phyloP scores from a whole-genome alignment of 139 green algal species.

The Closterium sp. region DNA sequence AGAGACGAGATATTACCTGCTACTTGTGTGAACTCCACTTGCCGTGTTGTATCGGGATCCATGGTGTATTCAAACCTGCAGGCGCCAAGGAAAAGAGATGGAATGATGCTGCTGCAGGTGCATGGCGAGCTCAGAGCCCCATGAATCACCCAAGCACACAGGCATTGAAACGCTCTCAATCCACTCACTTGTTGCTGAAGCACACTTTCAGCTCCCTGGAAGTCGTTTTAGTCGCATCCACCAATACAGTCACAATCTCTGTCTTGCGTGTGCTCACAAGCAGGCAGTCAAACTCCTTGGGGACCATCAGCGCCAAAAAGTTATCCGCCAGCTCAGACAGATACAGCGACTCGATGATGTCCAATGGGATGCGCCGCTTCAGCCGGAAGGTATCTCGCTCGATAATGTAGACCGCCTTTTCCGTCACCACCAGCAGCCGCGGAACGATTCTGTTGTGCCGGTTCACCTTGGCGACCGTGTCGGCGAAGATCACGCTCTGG shows the following conservation, averaged over 20 bases:
- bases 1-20: not conserved
- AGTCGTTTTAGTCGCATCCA: conserved; percentile 33
- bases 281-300: conserved; percentile 35
- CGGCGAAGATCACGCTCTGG: conserved; percentile 29
- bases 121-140: not conserved
- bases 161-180: not conserved
- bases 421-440: conserved; percentile 32
- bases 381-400: conserved; percentile 26
- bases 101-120: not conserved
- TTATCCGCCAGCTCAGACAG: conserved; percentile 33
- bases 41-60: conserved; percentile 7
- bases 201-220: not conserved
- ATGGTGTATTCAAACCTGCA: conserved; percentile 33
- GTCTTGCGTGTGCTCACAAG: conserved; percentile 41
- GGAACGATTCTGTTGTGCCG: conserved; percentile 6
- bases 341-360: conserved; percentile 5
- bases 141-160: not conserved
- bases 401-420: conserved; percentile 25
- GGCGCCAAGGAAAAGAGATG: not conserved
- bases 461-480: conserved; percentile 41
- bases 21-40: not conserved
- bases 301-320: conserved; percentile 36
- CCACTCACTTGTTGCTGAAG: conserved; percentile 34
- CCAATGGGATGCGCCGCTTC: conserved; percentile 29
- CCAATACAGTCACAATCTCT: conserved; percentile 34